A percentile compares a stretch with the other conserved stretches of the same genome.
Evolutionary conservation across 1,284 basidiomycete species (phyloP).

Genomic region (Rhodotorula sp.): DNA sequence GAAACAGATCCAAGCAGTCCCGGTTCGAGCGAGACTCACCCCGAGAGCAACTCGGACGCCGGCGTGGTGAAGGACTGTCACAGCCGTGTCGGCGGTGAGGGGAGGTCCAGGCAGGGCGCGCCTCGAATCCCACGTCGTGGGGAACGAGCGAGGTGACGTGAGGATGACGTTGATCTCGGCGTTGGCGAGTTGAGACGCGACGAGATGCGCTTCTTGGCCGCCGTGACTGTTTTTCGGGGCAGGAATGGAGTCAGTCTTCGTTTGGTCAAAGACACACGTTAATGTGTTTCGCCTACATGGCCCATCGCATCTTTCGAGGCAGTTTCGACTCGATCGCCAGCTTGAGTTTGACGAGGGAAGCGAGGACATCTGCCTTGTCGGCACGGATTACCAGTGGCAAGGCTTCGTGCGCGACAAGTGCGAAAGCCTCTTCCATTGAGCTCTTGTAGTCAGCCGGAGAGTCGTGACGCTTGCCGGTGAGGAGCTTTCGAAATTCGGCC

Average conservation of each 20-base stretch:
- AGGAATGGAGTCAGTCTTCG: background rate
- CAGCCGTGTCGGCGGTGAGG: conserved; percentile 63
- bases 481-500: conserved; percentile 63
- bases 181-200: conserved; percentile 70
- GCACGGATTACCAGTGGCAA: conserved; percentile 69
- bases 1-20: no score
- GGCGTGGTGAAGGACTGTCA: conserved; percentile 62
- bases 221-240: conserved; percentile 52
- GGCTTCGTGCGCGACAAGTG: conserved; percentile 50
- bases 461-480: conserved; percentile 54
- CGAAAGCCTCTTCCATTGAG: conserved; percentile 36
- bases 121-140: conserved; percentile 65
- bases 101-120: conserved; percentile 71
- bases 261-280: conserved; percentile 43
- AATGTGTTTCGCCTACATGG: conserved; percentile 48
- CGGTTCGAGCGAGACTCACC: conserved; percentile 49
- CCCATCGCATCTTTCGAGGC: conserved; percentile 52
- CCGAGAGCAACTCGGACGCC: conserved; percentile 75
- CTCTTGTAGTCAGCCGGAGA: conserved; percentile 41
- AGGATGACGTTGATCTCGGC: conserved; percentile 73
- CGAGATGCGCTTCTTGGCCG: conserved; percentile 68
- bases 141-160: conserved; percentile 62
- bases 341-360: conserved; percentile 70
- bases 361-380: conserved; percentile 70
- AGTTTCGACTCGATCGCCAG: conserved; percentile 65